Evolutionary conservation across 495 filamentous ascomycete species (phyloP).

Genomic region (Podospora bellae-mahoneyi): DNA sequence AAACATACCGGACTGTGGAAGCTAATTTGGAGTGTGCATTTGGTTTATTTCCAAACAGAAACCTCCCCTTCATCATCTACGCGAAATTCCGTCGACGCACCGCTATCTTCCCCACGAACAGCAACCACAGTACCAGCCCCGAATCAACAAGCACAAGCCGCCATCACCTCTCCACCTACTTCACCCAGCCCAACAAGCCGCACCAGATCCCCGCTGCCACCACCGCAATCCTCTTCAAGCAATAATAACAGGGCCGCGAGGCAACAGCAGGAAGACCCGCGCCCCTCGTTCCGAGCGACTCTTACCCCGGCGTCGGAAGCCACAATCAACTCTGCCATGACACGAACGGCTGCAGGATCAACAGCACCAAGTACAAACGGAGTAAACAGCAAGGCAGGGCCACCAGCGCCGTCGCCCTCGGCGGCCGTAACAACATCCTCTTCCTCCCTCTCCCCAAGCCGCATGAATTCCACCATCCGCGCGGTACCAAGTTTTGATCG

Average conservation of each 20-base stretch:
- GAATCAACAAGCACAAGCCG: slow-evolving; percentile 2
- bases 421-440: slow-evolving; percentile 8
- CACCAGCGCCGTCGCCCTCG: slow-evolving; percentile 14
- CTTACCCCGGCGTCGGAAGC: slow-evolving; percentile 36
- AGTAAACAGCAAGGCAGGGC: slow-evolving; percentile 23
- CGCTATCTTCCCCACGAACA: background rate
- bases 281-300: slow-evolving; percentile 25
- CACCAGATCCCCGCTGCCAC: background rate
- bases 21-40: background rate
- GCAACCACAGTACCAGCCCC: too few relatives aligned
- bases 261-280: slow-evolving; percentile 18
- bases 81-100: background rate
- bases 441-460: slow-evolving; percentile 18
- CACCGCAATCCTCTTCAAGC: slow-evolving; percentile 17
- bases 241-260: slow-evolving; percentile 14
- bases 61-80: background rate
- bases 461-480: slow-evolving; percentile 46
- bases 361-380: slow-evolving; percentile 11
- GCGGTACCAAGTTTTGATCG: slow-evolving; percentile 44
- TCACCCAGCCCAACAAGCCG: background rate
- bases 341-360: slow-evolving; percentile 16
- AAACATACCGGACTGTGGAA: background rate
- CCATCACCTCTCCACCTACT: slow-evolving; percentile 9
- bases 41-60: slow-evolving; percentile 2
- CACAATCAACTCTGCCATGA: slow-evolving; percentile 37